Evolutionary conservation across 257 asterid species (phyloP), one percentile per base, ranked within the genome.

Genomic region (Verbascum thapsus): DNA sequence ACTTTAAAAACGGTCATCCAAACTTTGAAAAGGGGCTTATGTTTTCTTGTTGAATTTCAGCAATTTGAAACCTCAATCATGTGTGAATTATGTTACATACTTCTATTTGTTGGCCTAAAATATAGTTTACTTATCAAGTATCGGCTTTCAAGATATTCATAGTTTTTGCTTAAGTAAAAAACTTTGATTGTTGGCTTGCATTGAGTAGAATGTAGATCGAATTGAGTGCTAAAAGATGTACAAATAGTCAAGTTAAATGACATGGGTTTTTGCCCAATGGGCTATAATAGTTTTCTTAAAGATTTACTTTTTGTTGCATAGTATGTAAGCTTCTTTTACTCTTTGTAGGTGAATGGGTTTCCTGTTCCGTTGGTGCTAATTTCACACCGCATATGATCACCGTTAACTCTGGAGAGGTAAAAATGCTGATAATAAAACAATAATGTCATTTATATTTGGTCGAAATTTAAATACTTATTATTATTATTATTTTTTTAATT

Each of bases 351-450:
- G 96, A 88, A 53, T 81, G 84, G 95, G 83, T 88, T 76, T 81
- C 96, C 34, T 74, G 90, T 72, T 82, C 96, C n/a, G 91, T 81
- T 23, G 94, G 95, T 54, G 90, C 96, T 41, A 91, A 74, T 74
- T 84, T 91, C 68, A 88, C 91, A 6, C 98, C 96, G 7, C 96
- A 88, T 72, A 81, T 91, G 41, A 81, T 88, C 39, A 80, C 80
- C 0, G 96, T 88, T 63, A 80, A 88, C 73, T 73, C 95, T 42
- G 98, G 96, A 77, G 98, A 91, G 98, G 98, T 90, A 76, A 71
- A n/a, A 26, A 26, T 26, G 32, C 32, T 26, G 32, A 40, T 56
- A 0, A n/a, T 42, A 57, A 13, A 0, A 2, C 5, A 13, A 1
- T 6, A 0, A 6, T 18, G 9, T 44, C n/a, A n/a, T n/a, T n/a